These are phyloP conservation scores for Boletus sp. DNA, from an alignment of 768 basidiomycete species.

Conservation along the genomic window DNA sequence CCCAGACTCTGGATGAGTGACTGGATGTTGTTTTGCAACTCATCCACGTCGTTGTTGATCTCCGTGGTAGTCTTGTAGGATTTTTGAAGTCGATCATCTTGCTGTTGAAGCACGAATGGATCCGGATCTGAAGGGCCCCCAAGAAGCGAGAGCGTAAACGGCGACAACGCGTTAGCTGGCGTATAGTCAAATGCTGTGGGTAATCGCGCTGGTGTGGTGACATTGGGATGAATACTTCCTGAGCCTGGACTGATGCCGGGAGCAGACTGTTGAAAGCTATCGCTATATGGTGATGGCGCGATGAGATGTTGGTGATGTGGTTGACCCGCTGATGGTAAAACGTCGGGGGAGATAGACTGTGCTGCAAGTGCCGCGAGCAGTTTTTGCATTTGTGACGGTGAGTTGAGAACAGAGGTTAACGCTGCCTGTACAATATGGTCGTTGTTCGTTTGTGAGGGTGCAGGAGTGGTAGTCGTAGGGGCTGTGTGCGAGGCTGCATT, in stretches of 20 bases:
- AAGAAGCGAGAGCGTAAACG: slow-evolving; percentile 24
- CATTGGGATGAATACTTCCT: slow-evolving; percentile 3
- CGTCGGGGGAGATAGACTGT: slow-evolving; percentile 23
- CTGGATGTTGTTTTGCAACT: slow-evolving; percentile 64
- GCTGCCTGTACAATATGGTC: slow-evolving; percentile 48
- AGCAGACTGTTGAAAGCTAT: slow-evolving; percentile 6
- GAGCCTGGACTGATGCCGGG: not conserved
- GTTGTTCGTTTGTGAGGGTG: slow-evolving; percentile 30
- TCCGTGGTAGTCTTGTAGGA: slow-evolving; percentile 59
- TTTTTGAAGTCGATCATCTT: slow-evolving; percentile 45
- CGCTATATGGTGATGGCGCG: slow-evolving; percentile 29
- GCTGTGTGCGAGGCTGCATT: slow-evolving; percentile 7
- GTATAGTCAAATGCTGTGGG: slow-evolving; percentile 23
- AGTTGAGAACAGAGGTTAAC: slow-evolving; percentile 47
- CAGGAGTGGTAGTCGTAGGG: slow-evolving; percentile 7
- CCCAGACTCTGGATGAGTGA: slow-evolving; percentile 70
- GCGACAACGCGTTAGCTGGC: slow-evolving; percentile 20
- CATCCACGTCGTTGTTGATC: slow-evolving; percentile 71
- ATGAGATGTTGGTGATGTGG: slow-evolving; percentile 23
- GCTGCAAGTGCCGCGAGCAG: slow-evolving; percentile 44
- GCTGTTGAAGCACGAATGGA: slow-evolving; percentile 34
- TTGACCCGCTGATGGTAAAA: slow-evolving; percentile 17
- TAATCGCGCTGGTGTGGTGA: slow-evolving; percentile 9
- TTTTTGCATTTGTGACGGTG: slow-evolving; percentile 56
- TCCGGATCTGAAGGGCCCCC: slow-evolving; percentile 28